These are phyloP conservation scores for Blastomyces parvus DNA, from an alignment of 2,329 filamentous ascomycete species.

Conservation along the genomic window DNA sequence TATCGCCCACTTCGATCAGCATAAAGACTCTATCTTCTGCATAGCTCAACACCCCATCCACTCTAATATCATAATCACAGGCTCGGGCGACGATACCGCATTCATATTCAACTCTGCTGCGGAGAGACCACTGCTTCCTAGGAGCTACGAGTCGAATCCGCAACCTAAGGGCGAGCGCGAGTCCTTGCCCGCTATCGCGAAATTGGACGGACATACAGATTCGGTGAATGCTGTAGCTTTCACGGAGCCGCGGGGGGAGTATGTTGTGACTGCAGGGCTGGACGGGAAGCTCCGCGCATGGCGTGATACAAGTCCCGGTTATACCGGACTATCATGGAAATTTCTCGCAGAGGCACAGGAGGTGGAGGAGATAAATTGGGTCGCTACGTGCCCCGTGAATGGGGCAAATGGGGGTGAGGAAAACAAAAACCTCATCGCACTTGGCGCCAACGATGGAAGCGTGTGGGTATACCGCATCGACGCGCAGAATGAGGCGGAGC, in stretches of 20 bases:
- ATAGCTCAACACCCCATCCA: conserved; percentile 84
- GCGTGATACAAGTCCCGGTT: conserved; percentile 41
- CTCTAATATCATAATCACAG: conserved; percentile 71
- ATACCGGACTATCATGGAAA: conserved; percentile 47
- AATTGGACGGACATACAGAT: conserved; percentile 83
- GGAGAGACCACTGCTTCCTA: conserved; percentile 59
- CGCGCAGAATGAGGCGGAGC: conserved; percentile 47
- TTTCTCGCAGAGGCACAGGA: conserved; percentile 74
- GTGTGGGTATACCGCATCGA: conserved; percentile 95
- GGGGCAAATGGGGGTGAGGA: conserved; percentile 27
- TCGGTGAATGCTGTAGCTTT: conserved; percentile 81
- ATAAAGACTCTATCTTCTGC: conserved; percentile 87
- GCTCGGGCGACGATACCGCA: conserved; percentile 74
- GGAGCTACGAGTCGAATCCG: conserved; percentile 62
- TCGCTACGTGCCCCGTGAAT: conserved; percentile 62
- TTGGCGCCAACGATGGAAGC: conserved; percentile 82
- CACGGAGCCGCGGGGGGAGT: conserved; percentile 72
- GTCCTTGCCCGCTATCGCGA: conserved; percentile 56
- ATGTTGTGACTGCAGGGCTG: conserved; percentile 74
- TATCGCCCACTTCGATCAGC: conserved; percentile 78
- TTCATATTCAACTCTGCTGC: conserved; percentile 75
- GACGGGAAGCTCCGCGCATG: conserved; percentile 74
- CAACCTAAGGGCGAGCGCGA: conserved; percentile 49
- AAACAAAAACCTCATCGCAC: conserved; percentile 70
- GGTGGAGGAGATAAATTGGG: conserved; percentile 92